These are phyloP conservation scores for Alternaria consortialis DNA, from an alignment of 2,329 filamentous ascomycete species.

Conservation along the genomic window DNA sequence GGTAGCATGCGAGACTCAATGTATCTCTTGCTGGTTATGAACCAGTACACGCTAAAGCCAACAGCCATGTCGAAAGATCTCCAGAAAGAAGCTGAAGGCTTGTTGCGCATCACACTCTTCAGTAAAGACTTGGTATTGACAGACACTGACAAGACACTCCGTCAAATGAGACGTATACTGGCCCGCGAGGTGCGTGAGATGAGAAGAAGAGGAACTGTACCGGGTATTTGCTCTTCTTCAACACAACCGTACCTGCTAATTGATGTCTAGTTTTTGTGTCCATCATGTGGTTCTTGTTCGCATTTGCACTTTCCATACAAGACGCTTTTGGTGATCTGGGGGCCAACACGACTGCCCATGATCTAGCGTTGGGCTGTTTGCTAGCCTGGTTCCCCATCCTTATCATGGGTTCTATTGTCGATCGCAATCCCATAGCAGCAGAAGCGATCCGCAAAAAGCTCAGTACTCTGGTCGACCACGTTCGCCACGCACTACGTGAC, in stretches of 20 bases:
- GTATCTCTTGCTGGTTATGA: constrained; percentile 57
- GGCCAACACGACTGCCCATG: constrained; percentile 54
- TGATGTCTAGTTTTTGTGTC: constrained; percentile 48
- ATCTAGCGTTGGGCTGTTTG: constrained; percentile 56
- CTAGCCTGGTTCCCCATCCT: constrained; percentile 58
- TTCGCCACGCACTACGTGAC: constrained; percentile 45
- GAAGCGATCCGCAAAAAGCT: constrained; percentile 52
- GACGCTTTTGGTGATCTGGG: constrained; percentile 50
- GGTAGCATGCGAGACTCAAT: constrained; percentile 55
- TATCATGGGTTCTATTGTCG: constrained; percentile 56
- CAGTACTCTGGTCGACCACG: constrained; percentile 52
- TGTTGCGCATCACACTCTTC: constrained; percentile 54
- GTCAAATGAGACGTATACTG: constrained; percentile 46
- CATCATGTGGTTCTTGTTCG: constrained; percentile 55
- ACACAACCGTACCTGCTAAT: background rate
- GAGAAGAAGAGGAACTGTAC: constrained; percentile 53
- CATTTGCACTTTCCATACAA: constrained; percentile 50
- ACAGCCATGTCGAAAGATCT: constrained; percentile 19
- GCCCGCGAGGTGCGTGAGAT: constrained; percentile 54
- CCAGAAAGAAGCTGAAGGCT: constrained; percentile 48
- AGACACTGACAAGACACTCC: constrained; percentile 39
- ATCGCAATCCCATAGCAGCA: constrained; percentile 57
- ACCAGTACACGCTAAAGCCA: constrained; percentile 55
- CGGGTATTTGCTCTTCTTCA: constrained; percentile 21
- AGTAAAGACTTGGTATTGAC: constrained; percentile 49